phyloP scores from a whole-genome alignment of 192 early-diverging fungal genomes.

The Coemansia guatemalensis region DNA sequence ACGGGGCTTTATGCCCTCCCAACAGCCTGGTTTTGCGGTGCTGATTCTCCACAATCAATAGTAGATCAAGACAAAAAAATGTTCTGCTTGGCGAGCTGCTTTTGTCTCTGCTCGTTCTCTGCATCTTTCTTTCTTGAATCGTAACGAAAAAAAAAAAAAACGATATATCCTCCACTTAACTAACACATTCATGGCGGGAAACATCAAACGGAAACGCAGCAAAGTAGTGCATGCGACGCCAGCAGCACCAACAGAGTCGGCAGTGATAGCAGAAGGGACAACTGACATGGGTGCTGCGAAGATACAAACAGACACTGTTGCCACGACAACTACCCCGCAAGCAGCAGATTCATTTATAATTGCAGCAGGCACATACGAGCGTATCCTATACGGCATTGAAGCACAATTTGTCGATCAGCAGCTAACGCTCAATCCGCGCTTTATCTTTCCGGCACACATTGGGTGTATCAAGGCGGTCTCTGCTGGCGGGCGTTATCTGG shows the following conservation, averaged over 20 bases:
- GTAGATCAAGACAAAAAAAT: background rate
- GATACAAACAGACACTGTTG: background rate
- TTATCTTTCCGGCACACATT: conserved; percentile 95
- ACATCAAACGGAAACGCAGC: conserved; percentile 2
- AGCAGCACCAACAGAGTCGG: background rate
- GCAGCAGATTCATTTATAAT: conserved; percentile 41
- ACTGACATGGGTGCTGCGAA: conserved; percentile 1
- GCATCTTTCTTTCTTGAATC: background rate
- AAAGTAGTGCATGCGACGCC: background rate
- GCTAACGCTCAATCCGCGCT: conserved; percentile 61
- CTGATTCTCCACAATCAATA: background rate
- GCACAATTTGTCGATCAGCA: conserved; percentile 40
- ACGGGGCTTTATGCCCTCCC: background rate
- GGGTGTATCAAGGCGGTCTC: conserved; percentile 89
- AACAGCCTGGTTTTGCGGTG: background rate
- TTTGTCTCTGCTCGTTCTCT: background rate
- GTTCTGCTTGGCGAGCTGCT: background rate
- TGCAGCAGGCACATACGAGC: conserved; percentile 89
- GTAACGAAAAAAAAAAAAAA: background rate
- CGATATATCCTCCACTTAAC: too few species aligned
- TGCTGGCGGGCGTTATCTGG: conserved; percentile 74
- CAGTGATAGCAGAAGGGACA: conserved; percentile 6
- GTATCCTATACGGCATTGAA: conserved; percentile 93
- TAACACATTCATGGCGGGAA: background rate
- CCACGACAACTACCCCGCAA: background rate